phyloP scores from a whole-genome alignment of 805 yeast genomes.

The Kluyveromyces nonfermentans region DNA sequence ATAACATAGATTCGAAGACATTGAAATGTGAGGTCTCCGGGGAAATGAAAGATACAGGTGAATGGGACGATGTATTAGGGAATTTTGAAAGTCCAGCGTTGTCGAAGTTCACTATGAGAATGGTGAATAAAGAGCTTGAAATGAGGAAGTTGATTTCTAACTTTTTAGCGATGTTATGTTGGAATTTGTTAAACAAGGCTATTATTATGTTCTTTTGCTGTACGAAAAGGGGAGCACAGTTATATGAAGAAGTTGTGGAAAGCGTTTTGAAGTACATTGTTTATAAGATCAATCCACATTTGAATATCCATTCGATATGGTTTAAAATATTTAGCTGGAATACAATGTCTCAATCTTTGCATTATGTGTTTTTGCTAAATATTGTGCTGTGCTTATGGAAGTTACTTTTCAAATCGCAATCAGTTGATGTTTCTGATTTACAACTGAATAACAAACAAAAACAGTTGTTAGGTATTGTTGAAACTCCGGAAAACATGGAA shows the following conservation, averaged over 20 bases:
- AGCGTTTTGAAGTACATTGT: constrained; percentile 2
- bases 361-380: constrained; percentile 24
- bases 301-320: constrained; percentile 3
- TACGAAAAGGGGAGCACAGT: constrained; percentile 10
- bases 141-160: constrained; percentile 29
- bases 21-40: background rate
- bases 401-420: constrained; percentile 22
- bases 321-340: constrained; percentile 7
- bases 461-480: constrained; percentile 26
- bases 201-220: constrained; percentile 12
- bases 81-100: constrained; percentile 26
- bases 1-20: background rate
- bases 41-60: background rate
- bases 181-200: constrained; percentile 22
- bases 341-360: constrained; percentile 19
- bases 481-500: constrained; percentile 1
- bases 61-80: constrained; percentile 10
- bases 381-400: constrained; percentile 24
- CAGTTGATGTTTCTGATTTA: constrained; percentile 27
- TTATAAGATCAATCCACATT: constrained; percentile 6
- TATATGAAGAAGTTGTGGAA: constrained; percentile 5
- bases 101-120: constrained; percentile 24
- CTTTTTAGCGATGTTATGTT: constrained; percentile 23
- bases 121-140: constrained; percentile 35
- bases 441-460: constrained; percentile 26